A percentile compares a stretch with the other conserved stretches of the same genome.
phyloP scores from a whole-genome alignment of 1,284 basidiomycete species.

The Moesziomyces parantarcticus region DNA sequence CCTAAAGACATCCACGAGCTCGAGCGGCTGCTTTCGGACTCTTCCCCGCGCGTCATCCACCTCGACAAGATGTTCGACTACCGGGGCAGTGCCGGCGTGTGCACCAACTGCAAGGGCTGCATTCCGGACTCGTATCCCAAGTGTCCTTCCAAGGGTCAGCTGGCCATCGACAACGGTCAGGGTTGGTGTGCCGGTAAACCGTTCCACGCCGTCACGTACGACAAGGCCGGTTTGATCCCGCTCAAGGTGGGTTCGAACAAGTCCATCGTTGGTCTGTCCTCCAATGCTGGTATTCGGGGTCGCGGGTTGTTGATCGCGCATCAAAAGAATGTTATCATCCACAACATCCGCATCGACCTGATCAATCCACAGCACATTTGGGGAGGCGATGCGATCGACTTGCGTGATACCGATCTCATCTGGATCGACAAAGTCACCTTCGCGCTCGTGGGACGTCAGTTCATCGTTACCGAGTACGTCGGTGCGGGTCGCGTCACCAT shows the following conservation, averaged over 20 bases:
- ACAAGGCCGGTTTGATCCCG: slow-evolving; percentile 48
- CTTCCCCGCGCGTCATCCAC: slow-evolving; percentile 66
- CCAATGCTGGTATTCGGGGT: slow-evolving; percentile 64
- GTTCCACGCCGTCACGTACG: slow-evolving; percentile 28
- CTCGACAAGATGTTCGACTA: slow-evolving; percentile 68
- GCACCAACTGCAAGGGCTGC: slow-evolving; percentile 61
- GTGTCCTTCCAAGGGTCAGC: slow-evolving; percentile 66
- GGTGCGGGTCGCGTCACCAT: slow-evolving; percentile 27
- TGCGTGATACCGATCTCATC: slow-evolving; percentile 42
- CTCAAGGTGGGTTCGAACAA: slow-evolving; percentile 26
- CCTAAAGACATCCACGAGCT: slow-evolving; percentile 66
- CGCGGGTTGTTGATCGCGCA: slow-evolving; percentile 46
- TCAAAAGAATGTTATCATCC: slow-evolving; percentile 67
- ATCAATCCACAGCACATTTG: slow-evolving; percentile 38
- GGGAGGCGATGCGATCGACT: slow-evolving; percentile 59
- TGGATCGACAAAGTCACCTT: slow-evolving; percentile 61
- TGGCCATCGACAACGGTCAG: slow-evolving; percentile 63
- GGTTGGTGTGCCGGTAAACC: slow-evolving; percentile 64
- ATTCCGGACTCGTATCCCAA: slow-evolving; percentile 48
- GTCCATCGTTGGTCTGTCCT: slow-evolving; percentile 33
- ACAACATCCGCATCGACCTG: slow-evolving; percentile 64
- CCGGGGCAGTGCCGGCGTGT: slow-evolving; percentile 47
- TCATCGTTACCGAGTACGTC: slow-evolving; percentile 36
- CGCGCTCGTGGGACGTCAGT: slow-evolving; percentile 38
- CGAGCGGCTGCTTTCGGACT: slow-evolving; percentile 64